Evolutionary conservation across 148 eudicot species (phyloP), one percentile per base, ranked within the genome.

Genomic region (Nyssa sinensis): DNA sequence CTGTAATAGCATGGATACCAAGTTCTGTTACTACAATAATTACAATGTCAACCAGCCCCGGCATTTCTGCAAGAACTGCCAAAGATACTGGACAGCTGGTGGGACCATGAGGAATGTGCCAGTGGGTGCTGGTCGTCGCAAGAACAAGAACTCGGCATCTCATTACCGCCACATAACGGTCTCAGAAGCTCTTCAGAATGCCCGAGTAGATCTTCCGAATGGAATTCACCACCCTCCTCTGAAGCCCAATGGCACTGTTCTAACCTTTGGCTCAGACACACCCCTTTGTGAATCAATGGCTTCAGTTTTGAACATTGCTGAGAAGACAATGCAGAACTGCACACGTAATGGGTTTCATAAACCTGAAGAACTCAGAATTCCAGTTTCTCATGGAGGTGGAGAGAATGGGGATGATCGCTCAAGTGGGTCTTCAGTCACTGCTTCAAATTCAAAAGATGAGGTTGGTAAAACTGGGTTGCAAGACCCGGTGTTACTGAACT

Each of bases 101-200:
- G 89, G 89, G n/a, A 83, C 83, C 35, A 86, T 82, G 90, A 81
- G 90, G 78, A 86, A 86, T 31, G 85, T 84, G 29, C 85, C 87
- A 1, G 87, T 86, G 5, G 90, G 87, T 4, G 80, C 90, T 13
- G 90, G 87, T 49, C 83, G 90, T 11, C 73, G 90, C 53, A 86
- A 86, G 75, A 86, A 81, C 75, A 86, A 86, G 69, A 75, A 49
- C 62, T 39, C 73, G 9, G 72, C 73, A 23, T 57, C 87, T 16
- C 73, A 74, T 51, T 77, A 74, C 49, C 73, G 79, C 55, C 84
- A 81, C 61, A 67, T 83, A 14, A 71, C 63, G 8, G 66, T 75
- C 13, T 55, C 78, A 0, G 86, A 82, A 32, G 73, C 80, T 57
- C 77, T 80, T n/a, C 81, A 76, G 73, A 62, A 59, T 41, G 75